Evolutionary conservation across 1,139 yeast species (phyloP).

Genomic region (Hanseniaspora uvarum): DNA sequence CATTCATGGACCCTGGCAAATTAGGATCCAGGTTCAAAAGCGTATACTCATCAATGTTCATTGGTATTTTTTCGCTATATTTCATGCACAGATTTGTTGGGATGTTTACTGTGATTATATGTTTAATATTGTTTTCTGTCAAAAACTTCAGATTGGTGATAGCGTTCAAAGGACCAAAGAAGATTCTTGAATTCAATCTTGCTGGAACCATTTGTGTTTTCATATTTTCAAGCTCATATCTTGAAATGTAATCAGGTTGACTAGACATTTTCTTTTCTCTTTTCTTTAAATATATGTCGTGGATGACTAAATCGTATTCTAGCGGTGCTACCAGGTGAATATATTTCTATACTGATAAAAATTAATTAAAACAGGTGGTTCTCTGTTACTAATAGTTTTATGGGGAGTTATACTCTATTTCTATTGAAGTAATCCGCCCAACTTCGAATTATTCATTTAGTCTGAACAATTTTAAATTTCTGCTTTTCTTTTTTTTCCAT

Average conservation of each 20-base stretch:
- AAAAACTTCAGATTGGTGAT: slow-evolving; percentile 30
- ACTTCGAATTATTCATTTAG: no score
- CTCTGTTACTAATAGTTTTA: no score
- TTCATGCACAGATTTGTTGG: slow-evolving; percentile 21
- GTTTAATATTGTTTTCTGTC: slow-evolving; percentile 25
- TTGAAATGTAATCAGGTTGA: slow-evolving; percentile 14
- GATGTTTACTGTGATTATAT: slow-evolving; percentile 23
- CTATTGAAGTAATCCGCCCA: no score
- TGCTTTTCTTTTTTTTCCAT: neutral
- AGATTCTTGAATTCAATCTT: slow-evolving; percentile 29
- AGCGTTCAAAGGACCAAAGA: slow-evolving; percentile 33
- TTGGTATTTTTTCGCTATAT: slow-evolving; percentile 16
- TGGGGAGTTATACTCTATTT: no score
- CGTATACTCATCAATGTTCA: slow-evolving; percentile 9
- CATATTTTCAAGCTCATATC: slow-evolving; percentile 18
- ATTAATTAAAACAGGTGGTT: no score
- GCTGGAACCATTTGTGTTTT: slow-evolving; percentile 24
- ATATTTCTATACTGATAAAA: no score
- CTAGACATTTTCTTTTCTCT: slow-evolving; percentile 3
- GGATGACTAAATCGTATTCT: no score
- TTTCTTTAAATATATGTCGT: no score
- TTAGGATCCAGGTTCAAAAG: slow-evolving; percentile 13
- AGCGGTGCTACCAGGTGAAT: no score
- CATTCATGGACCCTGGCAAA: neutral
- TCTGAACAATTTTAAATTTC: neutral